Conservation (phyloP, 495 filamentous ascomycete genomes). For the Tetracladium marchalianum region DNA sequence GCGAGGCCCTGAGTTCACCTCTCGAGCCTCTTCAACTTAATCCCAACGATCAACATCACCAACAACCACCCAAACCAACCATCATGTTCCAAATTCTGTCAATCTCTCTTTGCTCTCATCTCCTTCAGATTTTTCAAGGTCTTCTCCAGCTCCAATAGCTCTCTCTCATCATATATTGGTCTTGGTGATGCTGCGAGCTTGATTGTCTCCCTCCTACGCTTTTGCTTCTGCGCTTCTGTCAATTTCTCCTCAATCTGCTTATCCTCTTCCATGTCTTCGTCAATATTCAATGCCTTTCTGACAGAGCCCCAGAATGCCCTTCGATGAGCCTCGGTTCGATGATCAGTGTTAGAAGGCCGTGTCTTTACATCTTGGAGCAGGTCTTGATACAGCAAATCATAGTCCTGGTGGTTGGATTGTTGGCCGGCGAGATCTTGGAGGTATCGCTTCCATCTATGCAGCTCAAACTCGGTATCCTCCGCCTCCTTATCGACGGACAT, state of each 20-base stretch:
- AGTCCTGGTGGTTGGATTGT: slow-evolving; percentile 5
- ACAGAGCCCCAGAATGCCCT: slow-evolving; percentile 15
- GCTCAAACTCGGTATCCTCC: not conserved
- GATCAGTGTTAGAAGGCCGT: not conserved
- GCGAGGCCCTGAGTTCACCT: too few relatives aligned
- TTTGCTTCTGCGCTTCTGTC: not conserved
- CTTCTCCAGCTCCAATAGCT: too few relatives aligned
- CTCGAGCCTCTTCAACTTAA: too few relatives aligned
- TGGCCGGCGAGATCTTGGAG: slow-evolving; percentile 4
- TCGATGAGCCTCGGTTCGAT: slow-evolving; percentile 2
- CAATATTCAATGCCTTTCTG: slow-evolving; percentile 1
- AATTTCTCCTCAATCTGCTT: not conserved
- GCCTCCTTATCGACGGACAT: not conserved
- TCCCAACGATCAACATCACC: too few relatives aligned
- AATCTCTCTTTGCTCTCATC: too few relatives aligned
- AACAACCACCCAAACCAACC: too few relatives aligned
- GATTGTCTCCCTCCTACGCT: not conserved
- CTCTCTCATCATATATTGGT: too few relatives aligned
- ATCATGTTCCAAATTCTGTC: too few relatives aligned
- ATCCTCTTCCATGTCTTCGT: not conserved
- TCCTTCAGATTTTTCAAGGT: too few relatives aligned
- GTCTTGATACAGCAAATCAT: not conserved
- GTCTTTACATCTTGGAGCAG: slow-evolving; percentile 3
- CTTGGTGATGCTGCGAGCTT: not conserved
- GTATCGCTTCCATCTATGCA: slow-evolving; percentile 7